phyloP scores from a whole-genome alignment of 331 rosid species.

The Pyracantha coccinea region DNA sequence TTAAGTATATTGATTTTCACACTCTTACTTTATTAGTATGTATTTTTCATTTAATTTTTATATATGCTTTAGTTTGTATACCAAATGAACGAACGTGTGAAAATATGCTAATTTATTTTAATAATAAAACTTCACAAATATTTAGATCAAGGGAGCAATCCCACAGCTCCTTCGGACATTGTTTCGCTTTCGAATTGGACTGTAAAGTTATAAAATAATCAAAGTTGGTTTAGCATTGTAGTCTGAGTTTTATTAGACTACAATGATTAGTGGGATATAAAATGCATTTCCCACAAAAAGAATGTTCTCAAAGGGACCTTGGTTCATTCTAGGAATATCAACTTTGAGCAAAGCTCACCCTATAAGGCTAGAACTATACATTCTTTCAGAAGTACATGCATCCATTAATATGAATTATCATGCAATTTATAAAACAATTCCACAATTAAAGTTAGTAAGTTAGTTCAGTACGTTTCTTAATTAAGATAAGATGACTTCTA shows the following conservation, averaged over 20 bases:
- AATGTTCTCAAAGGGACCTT: conserved; percentile 28
- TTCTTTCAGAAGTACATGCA: background rate
- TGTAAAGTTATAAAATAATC: background rate
- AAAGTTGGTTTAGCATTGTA: background rate
- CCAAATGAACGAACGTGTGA: background rate
- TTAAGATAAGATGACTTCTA: background rate
- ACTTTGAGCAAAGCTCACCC: conserved; percentile 31
- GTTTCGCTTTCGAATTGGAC: background rate
- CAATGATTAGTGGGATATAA: conserved; percentile 14
- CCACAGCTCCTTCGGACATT: background rate
- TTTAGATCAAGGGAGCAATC: background rate
- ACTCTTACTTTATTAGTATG: background rate
- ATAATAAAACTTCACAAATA: background rate
- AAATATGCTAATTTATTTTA: no score
- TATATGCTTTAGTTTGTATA: no score
- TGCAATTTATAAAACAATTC: background rate
- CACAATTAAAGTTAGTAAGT: background rate
- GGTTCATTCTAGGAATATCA: conserved; percentile 26
- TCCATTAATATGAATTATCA: background rate
- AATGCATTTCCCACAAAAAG: conserved; percentile 22
- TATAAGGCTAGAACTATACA: background rate
- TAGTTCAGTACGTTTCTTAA: background rate
- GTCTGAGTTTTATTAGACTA: background rate
- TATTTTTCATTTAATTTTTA: background rate
- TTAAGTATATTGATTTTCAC: background rate